Evolutionary conservation across 2,329 filamentous ascomycete genomes (phyloP), one percentile per base, ranked within the genome.

Genomic region (Metarhizium brunneum): DNA sequence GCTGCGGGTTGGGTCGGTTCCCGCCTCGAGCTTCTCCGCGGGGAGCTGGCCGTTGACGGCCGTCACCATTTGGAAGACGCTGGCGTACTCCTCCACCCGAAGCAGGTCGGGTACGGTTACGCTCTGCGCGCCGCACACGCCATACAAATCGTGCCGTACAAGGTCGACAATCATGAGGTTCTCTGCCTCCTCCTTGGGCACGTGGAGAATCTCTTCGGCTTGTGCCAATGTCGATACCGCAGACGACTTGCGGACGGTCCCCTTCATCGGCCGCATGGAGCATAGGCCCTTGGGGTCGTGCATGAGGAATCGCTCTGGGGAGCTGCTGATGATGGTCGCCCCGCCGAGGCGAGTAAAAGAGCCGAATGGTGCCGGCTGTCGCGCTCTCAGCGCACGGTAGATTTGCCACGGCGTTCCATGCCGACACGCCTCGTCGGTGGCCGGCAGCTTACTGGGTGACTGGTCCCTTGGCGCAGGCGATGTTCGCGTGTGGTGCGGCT

Each of bases 121-220:
- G 57, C 82, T 81, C 0, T 84, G 85, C 1, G 87, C 80, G 5
- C 88, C 89, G 58, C 87, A 90, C 8, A 95, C 85, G n/a, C 86
- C 84, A 69, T 95, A 88, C 13, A 97, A 76, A 69, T 97, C 92
- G 66, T 97, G 92, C 0, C 92, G 83, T n/a, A 96, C 94, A 1
- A 97, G 78, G 69, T 97, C 92, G 2, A 96, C 92, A 64, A 97
- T 96, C 94, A 97, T 97, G 29, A 97, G 80, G 66, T 97, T 97
- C 74, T 97, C 92, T 0, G 92, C 92, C 63, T 89, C 85, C 69
- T 97, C 94, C 69, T 97, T 97, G 25, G 88, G 86, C 0, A 89
- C 81, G 56, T 86, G 83, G 14, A 96, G 80, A 43, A 95, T 82
- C 32, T 75, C 73, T 58, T 86, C 83, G 1, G 92, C 92, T 64